Conservation (phyloP, 768 basidiomycete species). For the Tricholoma matsutake region DNA sequence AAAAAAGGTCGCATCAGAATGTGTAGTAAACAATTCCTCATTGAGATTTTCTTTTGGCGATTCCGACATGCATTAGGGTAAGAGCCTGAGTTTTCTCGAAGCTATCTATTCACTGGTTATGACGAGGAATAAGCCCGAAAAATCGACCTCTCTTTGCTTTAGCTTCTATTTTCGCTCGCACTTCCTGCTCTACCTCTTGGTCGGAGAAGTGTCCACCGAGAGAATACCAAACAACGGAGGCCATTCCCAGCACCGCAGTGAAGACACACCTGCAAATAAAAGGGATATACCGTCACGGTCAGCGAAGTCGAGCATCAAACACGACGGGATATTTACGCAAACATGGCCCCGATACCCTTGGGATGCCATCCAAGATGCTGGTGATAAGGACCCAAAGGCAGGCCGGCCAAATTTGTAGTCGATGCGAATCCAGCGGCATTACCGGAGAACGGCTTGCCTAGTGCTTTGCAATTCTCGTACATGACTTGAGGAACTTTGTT, state of each 20-base stretch:
- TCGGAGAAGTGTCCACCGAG: constrained; percentile 72
- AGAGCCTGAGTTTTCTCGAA: too few relatives aligned
- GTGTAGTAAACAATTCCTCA: too few relatives aligned
- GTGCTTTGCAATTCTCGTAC: constrained; percentile 69
- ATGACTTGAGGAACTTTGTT: constrained; percentile 53
- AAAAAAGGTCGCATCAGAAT: too few relatives aligned
- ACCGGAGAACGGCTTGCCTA: constrained; percentile 58
- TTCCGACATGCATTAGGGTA: too few relatives aligned
- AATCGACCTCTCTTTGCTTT: constrained; percentile 36
- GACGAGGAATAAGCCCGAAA: not conserved
- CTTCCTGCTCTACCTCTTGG: constrained; percentile 78
- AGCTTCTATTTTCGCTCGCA: constrained; percentile 48
- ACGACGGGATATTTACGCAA: constrained; percentile 43
- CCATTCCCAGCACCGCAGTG: constrained; percentile 80
- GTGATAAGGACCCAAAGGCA: constrained; percentile 66
- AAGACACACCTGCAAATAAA: constrained; percentile 62
- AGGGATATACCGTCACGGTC: constrained; percentile 10
- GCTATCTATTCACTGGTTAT: too few relatives aligned
- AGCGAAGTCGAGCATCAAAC: constrained; percentile 6
- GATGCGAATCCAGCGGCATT: constrained; percentile 85
- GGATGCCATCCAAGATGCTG: constrained; percentile 72
- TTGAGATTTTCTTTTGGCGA: too few relatives aligned
- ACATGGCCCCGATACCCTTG: constrained; percentile 74
- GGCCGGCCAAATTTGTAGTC: constrained; percentile 64
- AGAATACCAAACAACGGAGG: constrained; percentile 82